Conservation (phyloP, 768 basidiomycete species). For the Podaxis sp. region DNA sequence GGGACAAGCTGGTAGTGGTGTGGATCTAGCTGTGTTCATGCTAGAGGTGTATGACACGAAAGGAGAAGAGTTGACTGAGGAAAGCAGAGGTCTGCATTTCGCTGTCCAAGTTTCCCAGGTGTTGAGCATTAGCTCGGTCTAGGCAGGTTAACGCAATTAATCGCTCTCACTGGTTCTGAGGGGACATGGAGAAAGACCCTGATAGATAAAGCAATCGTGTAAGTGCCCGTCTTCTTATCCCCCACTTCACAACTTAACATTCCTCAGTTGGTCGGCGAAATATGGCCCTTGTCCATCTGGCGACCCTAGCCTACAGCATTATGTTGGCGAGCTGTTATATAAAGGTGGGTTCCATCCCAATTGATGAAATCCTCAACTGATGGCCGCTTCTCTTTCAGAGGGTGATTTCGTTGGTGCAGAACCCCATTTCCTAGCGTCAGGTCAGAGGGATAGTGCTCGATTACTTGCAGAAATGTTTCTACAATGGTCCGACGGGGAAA, state of each 20-base stretch:
- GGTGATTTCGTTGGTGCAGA: slow-evolving; percentile 75
- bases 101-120: slow-evolving; percentile 3
- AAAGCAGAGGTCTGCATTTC: slow-evolving; percentile 70
- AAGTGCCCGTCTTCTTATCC: slow-evolving; percentile 29
- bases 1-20: slow-evolving; percentile 87
- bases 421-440: slow-evolving; percentile 78
- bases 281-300: slow-evolving; percentile 80
- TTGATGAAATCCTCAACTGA: not conserved
- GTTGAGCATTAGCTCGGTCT: slow-evolving; percentile 22
- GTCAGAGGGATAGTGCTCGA: slow-evolving; percentile 86
- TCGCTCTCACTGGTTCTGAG: slow-evolving; percentile 76
- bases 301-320: slow-evolving; percentile 86
- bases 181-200: slow-evolving; percentile 91
- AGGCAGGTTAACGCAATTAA: slow-evolving; percentile 90
- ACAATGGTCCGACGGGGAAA: slow-evolving; percentile 82
- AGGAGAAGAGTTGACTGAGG: slow-evolving; percentile 70
- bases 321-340: slow-evolving; percentile 84
- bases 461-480: slow-evolving; percentile 84
- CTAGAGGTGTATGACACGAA: slow-evolving; percentile 82
- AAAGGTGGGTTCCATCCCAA: slow-evolving; percentile 56
- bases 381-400: slow-evolving; percentile 47
- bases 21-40: slow-evolving; percentile 79
- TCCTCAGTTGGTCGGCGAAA: slow-evolving; percentile 80
- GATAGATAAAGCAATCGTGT: slow-evolving; percentile 84
- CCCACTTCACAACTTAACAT: slow-evolving; percentile 18